Percentiles rank a stretch among this genome's conserved stretches.
Evolutionary conservation across 2,329 filamentous ascomycete species (phyloP).

Genomic region (Aspergillus hortae): DNA sequence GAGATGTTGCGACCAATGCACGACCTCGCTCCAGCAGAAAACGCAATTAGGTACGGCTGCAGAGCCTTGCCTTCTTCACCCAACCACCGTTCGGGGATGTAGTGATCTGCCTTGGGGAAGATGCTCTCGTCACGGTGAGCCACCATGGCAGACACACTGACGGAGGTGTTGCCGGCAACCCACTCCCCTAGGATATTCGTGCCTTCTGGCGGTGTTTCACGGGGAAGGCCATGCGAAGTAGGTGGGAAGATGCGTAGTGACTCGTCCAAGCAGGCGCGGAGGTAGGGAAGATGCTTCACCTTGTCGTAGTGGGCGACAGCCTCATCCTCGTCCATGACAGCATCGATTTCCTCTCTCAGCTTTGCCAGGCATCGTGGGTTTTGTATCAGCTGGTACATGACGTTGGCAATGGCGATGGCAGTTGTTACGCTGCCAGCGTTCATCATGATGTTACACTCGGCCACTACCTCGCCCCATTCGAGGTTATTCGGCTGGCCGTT

Average conservation of each 20-base stretch:
- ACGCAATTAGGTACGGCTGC: slow-evolving; percentile 39
- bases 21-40: slow-evolving; percentile 37
- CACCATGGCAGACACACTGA: slow-evolving; percentile 40
- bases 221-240: slow-evolving; percentile 42
- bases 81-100: slow-evolving; percentile 43
- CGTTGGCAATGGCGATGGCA: slow-evolving; percentile 52
- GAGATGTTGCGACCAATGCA: slow-evolving; percentile 43
- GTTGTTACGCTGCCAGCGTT: slow-evolving; percentile 54
- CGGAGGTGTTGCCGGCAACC: slow-evolving; percentile 44
- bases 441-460: slow-evolving; percentile 46
- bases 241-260: slow-evolving; percentile 46
- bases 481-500: slow-evolving; percentile 45
- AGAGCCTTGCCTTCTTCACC: slow-evolving; percentile 38
- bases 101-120: slow-evolving; percentile 38
- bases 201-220: slow-evolving; percentile 46
- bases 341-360: slow-evolving; percentile 46
- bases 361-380: slow-evolving; percentile 41
- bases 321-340: slow-evolving; percentile 34
- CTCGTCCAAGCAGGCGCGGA: slow-evolving; percentile 53
- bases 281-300: slow-evolving; percentile 50
- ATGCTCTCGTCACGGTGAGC: slow-evolving; percentile 37
- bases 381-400: slow-evolving; percentile 51
- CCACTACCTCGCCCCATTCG: slow-evolving; percentile 57
- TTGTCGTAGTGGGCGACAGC: slow-evolving; percentile 50
- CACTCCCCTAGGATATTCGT: slow-evolving; percentile 43